Evolutionary conservation across 2,329 filamentous ascomycete genomes (phyloP).

Genomic region (Trichoderma sp.): DNA sequence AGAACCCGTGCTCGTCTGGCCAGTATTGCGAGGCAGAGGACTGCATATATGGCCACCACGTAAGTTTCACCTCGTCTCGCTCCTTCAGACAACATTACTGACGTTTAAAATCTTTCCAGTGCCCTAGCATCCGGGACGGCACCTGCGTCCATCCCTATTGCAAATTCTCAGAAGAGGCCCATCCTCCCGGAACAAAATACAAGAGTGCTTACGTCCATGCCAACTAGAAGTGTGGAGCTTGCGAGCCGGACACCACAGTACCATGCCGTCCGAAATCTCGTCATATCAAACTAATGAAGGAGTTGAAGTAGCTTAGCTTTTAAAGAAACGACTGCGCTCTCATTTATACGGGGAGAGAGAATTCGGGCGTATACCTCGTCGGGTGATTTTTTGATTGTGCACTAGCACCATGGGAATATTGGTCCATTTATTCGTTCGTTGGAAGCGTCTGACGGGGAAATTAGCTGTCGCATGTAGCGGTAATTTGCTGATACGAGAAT

Average conservation of each 20-base stretch:
- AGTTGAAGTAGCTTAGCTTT: not conserved
- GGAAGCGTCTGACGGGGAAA: not conserved
- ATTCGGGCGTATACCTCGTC: not conserved
- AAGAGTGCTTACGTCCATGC: slow-evolving; percentile 41
- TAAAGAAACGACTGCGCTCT: not conserved
- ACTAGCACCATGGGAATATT: not conserved
- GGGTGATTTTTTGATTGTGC: not conserved
- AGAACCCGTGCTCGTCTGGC: slow-evolving; percentile 59
- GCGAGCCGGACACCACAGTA: not conserved
- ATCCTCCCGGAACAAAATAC: slow-evolving; percentile 60
- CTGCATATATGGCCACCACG: slow-evolving; percentile 66
- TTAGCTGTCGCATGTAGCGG: not conserved
- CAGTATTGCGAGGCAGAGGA: slow-evolving; percentile 60
- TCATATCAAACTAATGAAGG: not conserved
- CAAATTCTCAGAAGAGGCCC: slow-evolving; percentile 55
- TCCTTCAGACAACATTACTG: not conserved
- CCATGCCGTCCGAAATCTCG: not conserved
- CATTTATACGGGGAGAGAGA: not conserved
- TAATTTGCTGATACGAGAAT: not conserved
- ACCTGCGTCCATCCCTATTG: slow-evolving; percentile 57
- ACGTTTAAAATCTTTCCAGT: slow-evolving; percentile 40
- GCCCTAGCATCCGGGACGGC: slow-evolving; percentile 54
- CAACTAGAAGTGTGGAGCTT: slow-evolving; percentile 32
- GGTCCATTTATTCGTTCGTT: not conserved
- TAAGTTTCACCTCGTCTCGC: slow-evolving; percentile 37